Conservation (phyloP, 2,329 filamentous ascomycete species). For the Aspergillus phoenicis region DNA sequence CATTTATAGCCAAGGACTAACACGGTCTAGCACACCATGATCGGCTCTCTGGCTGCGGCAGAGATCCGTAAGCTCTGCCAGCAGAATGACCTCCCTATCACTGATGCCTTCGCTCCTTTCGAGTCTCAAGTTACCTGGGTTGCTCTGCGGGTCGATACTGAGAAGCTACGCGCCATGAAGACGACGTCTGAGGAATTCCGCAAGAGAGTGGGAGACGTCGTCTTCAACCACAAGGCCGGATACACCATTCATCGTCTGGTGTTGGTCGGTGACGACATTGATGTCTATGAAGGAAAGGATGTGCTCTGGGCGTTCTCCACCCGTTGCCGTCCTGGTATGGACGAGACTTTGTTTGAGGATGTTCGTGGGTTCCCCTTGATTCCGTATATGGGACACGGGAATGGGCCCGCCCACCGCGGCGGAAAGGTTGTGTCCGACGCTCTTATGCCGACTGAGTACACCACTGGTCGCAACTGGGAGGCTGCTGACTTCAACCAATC, state of each 20-base stretch:
- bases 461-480: slow-evolving; percentile 35
- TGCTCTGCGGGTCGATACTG: slow-evolving; percentile 59
- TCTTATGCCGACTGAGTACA: slow-evolving; percentile 49
- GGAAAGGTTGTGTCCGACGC: slow-evolving; percentile 54
- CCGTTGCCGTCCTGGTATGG: slow-evolving; percentile 48
- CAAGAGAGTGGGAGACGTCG: slow-evolving; percentile 46
- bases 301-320: slow-evolving; percentile 55
- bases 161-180: slow-evolving; percentile 59
- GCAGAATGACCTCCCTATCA: slow-evolving; percentile 46
- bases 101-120: slow-evolving; percentile 49
- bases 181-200: slow-evolving; percentile 47
- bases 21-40: slow-evolving; percentile 38
- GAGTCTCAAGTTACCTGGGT: slow-evolving; percentile 55
- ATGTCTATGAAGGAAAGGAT: slow-evolving; percentile 49
- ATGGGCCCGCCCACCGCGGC: slow-evolving; percentile 32
- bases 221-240: slow-evolving; percentile 47
- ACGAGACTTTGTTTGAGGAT: slow-evolving; percentile 52
- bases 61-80: slow-evolving; percentile 46
- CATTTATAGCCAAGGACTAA: background rate
- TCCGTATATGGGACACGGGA: slow-evolving; percentile 53
- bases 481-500: slow-evolving; percentile 37
- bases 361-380: slow-evolving; percentile 48
- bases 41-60: slow-evolving; percentile 48
- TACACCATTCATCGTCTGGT: slow-evolving; percentile 50
- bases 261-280: slow-evolving; percentile 54